phyloP scores from a whole-genome alignment of 2,329 filamentous ascomycete species.

The Trichoderma breve region DNA sequence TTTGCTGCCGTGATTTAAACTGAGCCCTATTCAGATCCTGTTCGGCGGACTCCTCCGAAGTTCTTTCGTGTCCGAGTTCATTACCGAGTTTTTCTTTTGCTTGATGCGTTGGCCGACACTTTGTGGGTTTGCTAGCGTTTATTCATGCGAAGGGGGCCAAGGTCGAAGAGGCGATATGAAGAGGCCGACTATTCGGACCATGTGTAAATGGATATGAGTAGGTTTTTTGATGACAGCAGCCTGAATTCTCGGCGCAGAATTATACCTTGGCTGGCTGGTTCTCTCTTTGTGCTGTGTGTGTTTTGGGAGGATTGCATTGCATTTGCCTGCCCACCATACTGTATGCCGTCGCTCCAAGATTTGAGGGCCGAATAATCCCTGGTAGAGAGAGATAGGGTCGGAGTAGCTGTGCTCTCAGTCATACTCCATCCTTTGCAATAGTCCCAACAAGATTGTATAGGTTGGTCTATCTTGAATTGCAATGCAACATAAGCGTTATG shows the following conservation, averaged over 20 bases:
- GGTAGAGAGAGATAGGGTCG: not conserved
- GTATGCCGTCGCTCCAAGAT: not conserved
- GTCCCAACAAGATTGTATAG: not conserved
- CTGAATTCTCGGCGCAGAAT: not conserved
- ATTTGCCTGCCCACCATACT: not conserved
- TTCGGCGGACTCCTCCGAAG: slow-evolving; percentile 12
- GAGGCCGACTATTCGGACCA: not conserved
- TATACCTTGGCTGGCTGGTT: not conserved
- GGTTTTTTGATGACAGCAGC: not conserved
- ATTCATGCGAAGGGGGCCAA: not conserved
- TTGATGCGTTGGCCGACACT: not conserved
- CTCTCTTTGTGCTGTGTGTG: not conserved
- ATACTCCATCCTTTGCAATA: not conserved
- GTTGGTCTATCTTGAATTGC: not conserved
- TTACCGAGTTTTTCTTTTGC: not conserved
- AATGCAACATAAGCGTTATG: not conserved
- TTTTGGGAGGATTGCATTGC: not conserved
- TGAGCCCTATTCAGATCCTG: not conserved
- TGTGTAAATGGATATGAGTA: not conserved
- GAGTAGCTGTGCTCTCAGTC: not conserved
- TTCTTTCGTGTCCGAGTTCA: not conserved
- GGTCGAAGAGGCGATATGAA: not conserved
- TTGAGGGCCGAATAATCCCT: not conserved
- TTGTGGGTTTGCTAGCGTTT: not conserved
- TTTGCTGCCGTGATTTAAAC: not conserved